phyloP scores from a whole-genome alignment of 2,329 filamentous ascomycete species.

The Penicillium sp. region DNA sequence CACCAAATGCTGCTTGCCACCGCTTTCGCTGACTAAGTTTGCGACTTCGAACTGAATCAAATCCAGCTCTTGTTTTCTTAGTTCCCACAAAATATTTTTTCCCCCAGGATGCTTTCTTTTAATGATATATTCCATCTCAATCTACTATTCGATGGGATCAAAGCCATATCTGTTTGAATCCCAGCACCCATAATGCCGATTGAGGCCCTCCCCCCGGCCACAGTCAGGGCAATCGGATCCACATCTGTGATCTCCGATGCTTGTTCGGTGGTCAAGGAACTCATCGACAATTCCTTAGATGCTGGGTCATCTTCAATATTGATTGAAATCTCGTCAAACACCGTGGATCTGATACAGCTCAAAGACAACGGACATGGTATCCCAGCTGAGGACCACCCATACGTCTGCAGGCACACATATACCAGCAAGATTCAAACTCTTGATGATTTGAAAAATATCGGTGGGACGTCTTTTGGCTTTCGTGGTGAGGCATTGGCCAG shows the following conservation, averaged over 20 bases:
- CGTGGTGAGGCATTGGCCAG: slow-evolving; percentile 66
- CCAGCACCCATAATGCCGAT: slow-evolving; percentile 44
- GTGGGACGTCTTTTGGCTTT: slow-evolving; percentile 62
- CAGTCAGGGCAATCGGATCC: slow-evolving; percentile 56
- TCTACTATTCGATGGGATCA: neutral
- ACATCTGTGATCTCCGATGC: slow-evolving; percentile 59
- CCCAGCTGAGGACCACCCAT: slow-evolving; percentile 53
- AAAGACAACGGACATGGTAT: slow-evolving; percentile 67
- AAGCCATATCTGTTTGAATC: slow-evolving; percentile 10
- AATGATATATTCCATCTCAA: neutral
- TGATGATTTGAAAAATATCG: slow-evolving; percentile 57
- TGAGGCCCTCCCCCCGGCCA: slow-evolving; percentile 41
- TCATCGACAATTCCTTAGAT: slow-evolving; percentile 69
- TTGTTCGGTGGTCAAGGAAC: slow-evolving; percentile 62
- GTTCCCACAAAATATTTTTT: neutral
- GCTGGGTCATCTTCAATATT: slow-evolving; percentile 59
- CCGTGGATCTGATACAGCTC: slow-evolving; percentile 63
- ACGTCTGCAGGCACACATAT: slow-evolving; percentile 59
- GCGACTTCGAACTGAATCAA: neutral
- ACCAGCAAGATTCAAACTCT: slow-evolving; percentile 65
- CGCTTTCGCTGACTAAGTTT: too few relatives aligned
- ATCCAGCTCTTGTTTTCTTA: neutral
- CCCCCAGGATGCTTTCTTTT: neutral
- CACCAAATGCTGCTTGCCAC: too few relatives aligned
- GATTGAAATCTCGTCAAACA: slow-evolving; percentile 60